phyloP scores from a whole-genome alignment of 2,329 filamentous ascomycete species.

The Rosellinia necatrix region DNA sequence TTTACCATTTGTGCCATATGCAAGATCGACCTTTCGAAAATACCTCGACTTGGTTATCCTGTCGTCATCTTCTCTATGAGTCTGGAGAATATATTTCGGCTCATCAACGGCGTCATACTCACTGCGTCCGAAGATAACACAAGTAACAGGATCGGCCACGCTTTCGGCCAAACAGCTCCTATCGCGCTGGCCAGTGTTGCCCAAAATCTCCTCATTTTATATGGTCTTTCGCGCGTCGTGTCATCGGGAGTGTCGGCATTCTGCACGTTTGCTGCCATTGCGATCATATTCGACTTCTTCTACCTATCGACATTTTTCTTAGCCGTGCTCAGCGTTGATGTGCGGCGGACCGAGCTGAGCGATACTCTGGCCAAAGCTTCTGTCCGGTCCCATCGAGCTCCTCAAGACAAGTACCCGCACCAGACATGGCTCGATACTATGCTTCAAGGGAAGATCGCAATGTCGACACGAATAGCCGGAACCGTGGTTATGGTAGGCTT shows the following conservation, averaged over 20 bases:
- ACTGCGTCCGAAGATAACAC: conserved; percentile 72
- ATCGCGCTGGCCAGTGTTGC: conserved; percentile 68
- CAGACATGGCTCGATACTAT: conserved; percentile 65
- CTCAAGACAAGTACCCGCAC: conserved; percentile 37
- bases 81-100: conserved; percentile 76
- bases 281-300: conserved; percentile 76
- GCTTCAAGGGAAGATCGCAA: conserved; percentile 65
- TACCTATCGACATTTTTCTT: conserved; percentile 81
- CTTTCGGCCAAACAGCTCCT: conserved; percentile 74
- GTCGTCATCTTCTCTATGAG: conserved; percentile 78
- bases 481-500: conserved; percentile 75
- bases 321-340: conserved; percentile 78
- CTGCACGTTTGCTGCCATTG: conserved; percentile 76
- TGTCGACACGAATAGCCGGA: conserved; percentile 76
- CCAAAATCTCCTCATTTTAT: conserved; percentile 72
- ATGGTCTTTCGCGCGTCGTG: conserved; percentile 67
- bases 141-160: conserved; percentile 71
- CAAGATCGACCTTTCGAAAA: conserved; percentile 74
- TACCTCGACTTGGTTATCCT: conserved; percentile 76
- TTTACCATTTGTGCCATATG: conserved; percentile 79
- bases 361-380: conserved; percentile 68
- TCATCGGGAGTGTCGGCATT: conserved; percentile 74
- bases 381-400: conserved; percentile 42
- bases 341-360: conserved; percentile 74
- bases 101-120: conserved; percentile 77